Base-by-base conservation (phyloP, 306 rosid genomes). In the Luffa aegyptiaca region DNA sequence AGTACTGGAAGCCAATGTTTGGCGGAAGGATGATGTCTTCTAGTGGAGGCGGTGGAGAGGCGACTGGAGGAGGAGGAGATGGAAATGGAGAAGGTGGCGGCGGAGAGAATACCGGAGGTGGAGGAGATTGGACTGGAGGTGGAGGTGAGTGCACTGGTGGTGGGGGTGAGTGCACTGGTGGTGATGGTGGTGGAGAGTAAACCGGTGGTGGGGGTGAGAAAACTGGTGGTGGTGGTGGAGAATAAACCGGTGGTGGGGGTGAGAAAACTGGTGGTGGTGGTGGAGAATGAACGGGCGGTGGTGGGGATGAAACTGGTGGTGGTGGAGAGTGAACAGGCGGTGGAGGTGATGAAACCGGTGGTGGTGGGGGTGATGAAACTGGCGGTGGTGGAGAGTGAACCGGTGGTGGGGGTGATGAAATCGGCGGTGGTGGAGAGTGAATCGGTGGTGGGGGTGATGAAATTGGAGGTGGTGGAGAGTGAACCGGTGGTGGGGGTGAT, bases 371-470 rank as follows among this genome's bases (percentile, higher is more conserved):
- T 13, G 70, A 63, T 11, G 2, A 7, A 10, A 61, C 68, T 0
- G 79, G 85, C 0, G 84, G 81, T 4, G 84, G 81, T 1, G 86
- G 84, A 1, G 81, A 80, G 1, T 70, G 46, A 0, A 62, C 55
- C 0, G 69, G 79, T 2, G 82, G 86, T 57, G 84, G 87, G 2
- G 87, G 80, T 2, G 84, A 26, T 26, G 31, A 26, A 2, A 58
- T 5, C 2, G 64, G 64, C 2, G 64, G 64, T 2, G 64, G 64
- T 10, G 64, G 64, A 1, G 63, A 57, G 42, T 39, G 42, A 5
- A 39, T 5, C 0, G 42, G 42, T 3, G 42, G 42, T 39, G 42
- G 42, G 0, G 42, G 42, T 3, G 42, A 39, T 5, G 4, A 39
- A 4, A 39, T 5, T 5, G 42, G 42, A 2, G 42, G 42, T 39